Conservation (phyloP, 495 filamentous ascomycete genomes). For the Hypoxylon lenormandii region DNA sequence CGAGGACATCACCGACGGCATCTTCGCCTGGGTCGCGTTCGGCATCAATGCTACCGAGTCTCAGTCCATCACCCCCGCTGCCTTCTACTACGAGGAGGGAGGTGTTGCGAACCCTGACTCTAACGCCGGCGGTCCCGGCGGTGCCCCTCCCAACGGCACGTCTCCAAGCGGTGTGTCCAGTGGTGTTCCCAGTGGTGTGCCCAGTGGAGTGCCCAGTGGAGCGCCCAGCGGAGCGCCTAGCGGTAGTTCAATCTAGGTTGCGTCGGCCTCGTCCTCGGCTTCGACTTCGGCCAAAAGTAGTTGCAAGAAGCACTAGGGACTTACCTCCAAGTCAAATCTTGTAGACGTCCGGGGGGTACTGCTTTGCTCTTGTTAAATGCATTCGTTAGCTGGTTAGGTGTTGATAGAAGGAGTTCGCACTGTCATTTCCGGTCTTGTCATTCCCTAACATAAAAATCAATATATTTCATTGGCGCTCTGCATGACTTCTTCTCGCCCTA, state of each 20-base stretch:
- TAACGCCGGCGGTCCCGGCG: background rate
- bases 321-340: background rate
- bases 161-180: slow-evolving; percentile 19
- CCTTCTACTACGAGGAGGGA: slow-evolving; percentile 10
- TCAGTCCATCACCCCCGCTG: slow-evolving; percentile 5
- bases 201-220: too few species aligned
- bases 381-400: too few species aligned
- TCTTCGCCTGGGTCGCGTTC: slow-evolving; percentile 68
- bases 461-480: too few species aligned
- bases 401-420: too few species aligned
- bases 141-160: background rate
- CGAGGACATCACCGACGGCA: slow-evolving; percentile 60
- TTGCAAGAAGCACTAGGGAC: background rate
- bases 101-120: slow-evolving; percentile 10
- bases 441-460: too few species aligned
- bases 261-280: background rate
- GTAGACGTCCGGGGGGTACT: background rate
- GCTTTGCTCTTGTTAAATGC: background rate
- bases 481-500: too few species aligned
- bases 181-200: too few species aligned
- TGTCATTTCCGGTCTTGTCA: too few species aligned
- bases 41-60: slow-evolving; percentile 63
- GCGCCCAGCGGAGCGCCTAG: too few species aligned
- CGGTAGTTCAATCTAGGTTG: background rate
- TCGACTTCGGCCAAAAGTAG: background rate